These are phyloP conservation scores for Leptographium wingfieldii DNA, from an alignment of 2,329 filamentous ascomycete species.

Conservation along the genomic window DNA sequence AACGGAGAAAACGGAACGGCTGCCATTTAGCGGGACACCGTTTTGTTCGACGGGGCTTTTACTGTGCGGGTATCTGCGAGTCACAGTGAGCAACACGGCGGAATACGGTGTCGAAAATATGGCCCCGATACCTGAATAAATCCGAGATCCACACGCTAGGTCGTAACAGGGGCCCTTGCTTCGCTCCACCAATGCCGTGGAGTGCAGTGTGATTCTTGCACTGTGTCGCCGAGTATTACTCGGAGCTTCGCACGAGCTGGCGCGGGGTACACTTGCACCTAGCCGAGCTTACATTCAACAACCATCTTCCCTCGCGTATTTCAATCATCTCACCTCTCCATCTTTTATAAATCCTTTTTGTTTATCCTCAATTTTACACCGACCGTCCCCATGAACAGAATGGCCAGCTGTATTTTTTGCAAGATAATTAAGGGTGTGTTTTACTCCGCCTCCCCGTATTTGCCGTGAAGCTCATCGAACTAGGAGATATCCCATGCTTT, in stretches of 20 bases:
- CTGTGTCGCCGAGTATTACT: neutral
- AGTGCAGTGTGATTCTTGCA: too few relatives aligned
- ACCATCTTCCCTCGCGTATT: neutral
- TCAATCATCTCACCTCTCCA: neutral
- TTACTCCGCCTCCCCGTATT: neutral
- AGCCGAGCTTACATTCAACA: neutral
- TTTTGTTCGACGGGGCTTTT: neutral
- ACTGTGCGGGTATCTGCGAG: neutral
- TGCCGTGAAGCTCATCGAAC: neutral
- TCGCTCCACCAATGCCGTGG: too few relatives aligned
- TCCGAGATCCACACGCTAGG: too few relatives aligned
- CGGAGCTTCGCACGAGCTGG: neutral
- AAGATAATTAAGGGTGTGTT: slow-evolving; percentile 81
- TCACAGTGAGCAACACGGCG: too few relatives aligned
- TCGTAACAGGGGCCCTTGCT: too few relatives aligned
- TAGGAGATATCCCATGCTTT: slow-evolving; percentile 90
- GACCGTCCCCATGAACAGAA: slow-evolving; percentile 18
- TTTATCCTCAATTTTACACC: neutral
- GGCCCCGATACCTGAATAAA: too few relatives aligned
- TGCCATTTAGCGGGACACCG: too few relatives aligned
- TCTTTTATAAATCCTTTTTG: neutral
- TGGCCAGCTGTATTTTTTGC: slow-evolving; percentile 85
- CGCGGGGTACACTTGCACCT: neutral
- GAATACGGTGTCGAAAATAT: too few relatives aligned
- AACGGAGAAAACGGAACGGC: too few relatives aligned